These are phyloP conservation scores for Gaeumannomyces tritici DNA, from an alignment of 2,329 filamentous ascomycete species.

Conservation along the genomic window DNA sequence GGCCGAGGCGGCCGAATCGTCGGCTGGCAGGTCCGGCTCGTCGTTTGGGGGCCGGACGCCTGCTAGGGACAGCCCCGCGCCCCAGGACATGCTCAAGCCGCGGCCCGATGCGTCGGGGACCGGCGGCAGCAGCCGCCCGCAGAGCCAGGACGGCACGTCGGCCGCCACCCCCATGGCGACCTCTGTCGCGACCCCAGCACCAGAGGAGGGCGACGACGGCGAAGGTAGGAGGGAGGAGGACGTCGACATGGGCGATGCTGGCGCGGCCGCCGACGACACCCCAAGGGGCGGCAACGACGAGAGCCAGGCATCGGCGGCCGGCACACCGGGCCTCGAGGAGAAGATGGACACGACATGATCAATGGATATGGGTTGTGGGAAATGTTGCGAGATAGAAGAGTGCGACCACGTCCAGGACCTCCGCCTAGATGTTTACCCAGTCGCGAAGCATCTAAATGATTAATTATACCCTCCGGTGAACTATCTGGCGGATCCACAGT, in stretches of 20 bases:
- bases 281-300: conserved; percentile 18
- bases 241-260: conserved; percentile 47
- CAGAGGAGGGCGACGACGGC: conserved; percentile 11
- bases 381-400: not conserved
- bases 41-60: conserved; percentile 17
- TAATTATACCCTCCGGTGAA: not conserved
- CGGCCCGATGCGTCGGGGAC: conserved; percentile 21
- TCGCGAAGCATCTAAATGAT: not conserved
- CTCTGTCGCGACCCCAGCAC: conserved; percentile 18
- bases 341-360: conserved; percentile 55
- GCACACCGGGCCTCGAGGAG: conserved; percentile 40
- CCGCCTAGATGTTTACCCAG: too few species aligned
- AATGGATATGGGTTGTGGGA: not conserved
- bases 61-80: conserved; percentile 21
- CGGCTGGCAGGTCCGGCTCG: conserved; percentile 11
- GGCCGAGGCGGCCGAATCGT: conserved; percentile 15
- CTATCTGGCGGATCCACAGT: not conserved
- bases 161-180: not conserved
- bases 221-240: conserved; percentile 40
- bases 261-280: conserved; percentile 14
- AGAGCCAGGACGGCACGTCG: conserved; percentile 21
- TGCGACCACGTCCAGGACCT: too few species aligned
- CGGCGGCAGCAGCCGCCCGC: conserved; percentile 22
- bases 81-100: conserved; percentile 22
- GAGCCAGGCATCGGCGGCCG: conserved; percentile 29